A percentile compares a stretch with the other conserved stretches of the same genome.
Conservation (phyloP, 106 monocot genomes). For the Acorus calamus region DNA sequence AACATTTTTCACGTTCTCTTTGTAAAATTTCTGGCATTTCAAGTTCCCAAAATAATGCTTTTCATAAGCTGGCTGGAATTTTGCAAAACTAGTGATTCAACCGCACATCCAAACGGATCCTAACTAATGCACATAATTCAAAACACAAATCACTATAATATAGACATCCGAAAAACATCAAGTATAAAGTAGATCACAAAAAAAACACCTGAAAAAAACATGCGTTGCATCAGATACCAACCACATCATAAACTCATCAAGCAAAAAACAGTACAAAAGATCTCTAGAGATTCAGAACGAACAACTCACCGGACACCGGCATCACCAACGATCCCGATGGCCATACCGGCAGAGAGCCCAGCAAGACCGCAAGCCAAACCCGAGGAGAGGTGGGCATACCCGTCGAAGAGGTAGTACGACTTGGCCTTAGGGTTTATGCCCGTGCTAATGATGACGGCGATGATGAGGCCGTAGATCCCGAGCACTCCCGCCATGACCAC, state of each 20-base stretch:
- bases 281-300: background rate
- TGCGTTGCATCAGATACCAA: background rate
- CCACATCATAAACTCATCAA: background rate
- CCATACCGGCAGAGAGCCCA: slow-evolving; percentile 72
- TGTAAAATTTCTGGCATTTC: too few relatives aligned
- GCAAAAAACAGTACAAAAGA: background rate
- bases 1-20: too few relatives aligned
- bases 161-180: background rate
- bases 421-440: slow-evolving; percentile 76
- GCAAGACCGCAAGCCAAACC: slow-evolving; percentile 79
- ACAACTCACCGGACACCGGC: slow-evolving; percentile 61
- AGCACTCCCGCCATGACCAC: slow-evolving; percentile 93
- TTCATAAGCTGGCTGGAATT: too few relatives aligned
- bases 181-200: too few relatives aligned
- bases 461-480: slow-evolving; percentile 74
- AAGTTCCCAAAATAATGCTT: too few relatives aligned
- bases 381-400: slow-evolving; percentile 75
- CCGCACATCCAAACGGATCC: background rate
- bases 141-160: too few relatives aligned
- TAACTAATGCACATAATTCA: background rate
- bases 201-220: too few relatives aligned
- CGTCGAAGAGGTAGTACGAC: slow-evolving; percentile 76
- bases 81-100: background rate
- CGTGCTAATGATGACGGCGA: slow-evolving; percentile 56
- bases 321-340: slow-evolving; percentile 81